phyloP scores from a whole-genome alignment of 768 basidiomycete genomes.

The Melanogaster broomeanus region DNA sequence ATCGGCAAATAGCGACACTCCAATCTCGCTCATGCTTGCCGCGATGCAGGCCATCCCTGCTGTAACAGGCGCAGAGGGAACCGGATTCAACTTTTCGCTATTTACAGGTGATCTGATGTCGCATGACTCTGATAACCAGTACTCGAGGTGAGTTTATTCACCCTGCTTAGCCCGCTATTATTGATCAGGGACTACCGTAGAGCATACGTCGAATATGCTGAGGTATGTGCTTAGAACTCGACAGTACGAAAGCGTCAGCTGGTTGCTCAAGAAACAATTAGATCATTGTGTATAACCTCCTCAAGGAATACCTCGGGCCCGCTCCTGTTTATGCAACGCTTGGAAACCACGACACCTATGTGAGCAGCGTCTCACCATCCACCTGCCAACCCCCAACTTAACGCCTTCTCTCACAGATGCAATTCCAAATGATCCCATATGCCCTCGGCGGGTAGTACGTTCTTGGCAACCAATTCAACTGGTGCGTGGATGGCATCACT shows the following conservation, averaged over 20 bases:
- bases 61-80: constrained; percentile 57
- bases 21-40: constrained; percentile 55
- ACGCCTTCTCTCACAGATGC: constrained; percentile 7
- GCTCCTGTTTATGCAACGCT: constrained; percentile 70
- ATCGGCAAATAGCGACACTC: constrained; percentile 51
- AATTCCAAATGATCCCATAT: constrained; percentile 41
- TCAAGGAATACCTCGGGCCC: constrained; percentile 56
- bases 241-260: background rate
- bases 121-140: constrained; percentile 68
- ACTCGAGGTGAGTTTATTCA: constrained; percentile 48
- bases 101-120: constrained; percentile 77
- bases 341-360: constrained; percentile 77
- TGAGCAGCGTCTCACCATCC: constrained; percentile 16
- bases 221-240: constrained; percentile 47
- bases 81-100: constrained; percentile 63
- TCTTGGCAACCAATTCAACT: constrained; percentile 41
- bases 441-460: constrained; percentile 30
- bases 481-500: constrained; percentile 32
- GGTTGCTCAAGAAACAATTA: constrained; percentile 20
- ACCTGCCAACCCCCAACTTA: background rate
- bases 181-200: constrained; percentile 29
- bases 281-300: constrained; percentile 62
- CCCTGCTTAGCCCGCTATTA: background rate
- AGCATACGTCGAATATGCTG: constrained; percentile 58
- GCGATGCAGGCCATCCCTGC: constrained; percentile 67